A percentile compares a stretch with the other conserved stretches of the same genome.
These are phyloP conservation scores for Nemania sp. DNA, from an alignment of 2,329 filamentous ascomycete species.

Conservation along the genomic window DNA sequence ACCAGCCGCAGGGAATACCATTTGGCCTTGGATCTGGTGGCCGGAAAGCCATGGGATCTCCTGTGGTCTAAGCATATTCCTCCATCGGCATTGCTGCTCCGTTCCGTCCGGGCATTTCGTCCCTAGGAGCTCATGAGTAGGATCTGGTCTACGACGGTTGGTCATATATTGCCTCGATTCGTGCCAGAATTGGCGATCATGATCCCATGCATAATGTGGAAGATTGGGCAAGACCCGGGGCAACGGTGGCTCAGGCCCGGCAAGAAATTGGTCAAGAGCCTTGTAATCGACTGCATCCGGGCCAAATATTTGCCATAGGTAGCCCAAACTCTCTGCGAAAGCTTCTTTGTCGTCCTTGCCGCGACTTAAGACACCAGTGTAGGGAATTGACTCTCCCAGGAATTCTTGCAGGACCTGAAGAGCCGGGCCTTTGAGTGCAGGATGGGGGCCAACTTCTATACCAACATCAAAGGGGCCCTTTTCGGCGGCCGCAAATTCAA, in stretches of 20 bases:
- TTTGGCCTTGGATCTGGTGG: conserved; percentile 11
- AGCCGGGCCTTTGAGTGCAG: not conserved
- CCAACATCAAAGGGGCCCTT: not conserved
- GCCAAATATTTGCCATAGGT: not conserved
- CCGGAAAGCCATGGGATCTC: conserved; percentile 10
- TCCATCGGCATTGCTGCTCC: not conserved
- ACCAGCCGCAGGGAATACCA: conserved; percentile 12
- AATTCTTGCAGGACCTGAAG: not conserved
- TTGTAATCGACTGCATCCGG: not conserved
- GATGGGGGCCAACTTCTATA: conserved; percentile 2
- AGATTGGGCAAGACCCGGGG: too few species aligned
- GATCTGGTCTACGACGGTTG: not conserved
- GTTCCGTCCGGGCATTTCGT: not conserved
- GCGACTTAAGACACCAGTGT: not conserved
- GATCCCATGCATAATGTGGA: not conserved
- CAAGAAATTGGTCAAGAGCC: too few species aligned
- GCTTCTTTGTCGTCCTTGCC: not conserved
- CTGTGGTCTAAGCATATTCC: not conserved
- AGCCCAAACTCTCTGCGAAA: not conserved
- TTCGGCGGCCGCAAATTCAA: not conserved
- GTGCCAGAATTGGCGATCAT: not conserved
- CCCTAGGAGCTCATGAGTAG: not conserved
- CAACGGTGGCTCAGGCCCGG: too few species aligned
- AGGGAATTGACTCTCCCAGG: not conserved
- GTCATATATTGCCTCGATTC: conserved; percentile 5